A percentile compares a stretch with the other conserved stretches of the same genome.
Conservation (phyloP, 2,329 filamentous ascomycete genomes). For the Magnaporthales sp. region DNA sequence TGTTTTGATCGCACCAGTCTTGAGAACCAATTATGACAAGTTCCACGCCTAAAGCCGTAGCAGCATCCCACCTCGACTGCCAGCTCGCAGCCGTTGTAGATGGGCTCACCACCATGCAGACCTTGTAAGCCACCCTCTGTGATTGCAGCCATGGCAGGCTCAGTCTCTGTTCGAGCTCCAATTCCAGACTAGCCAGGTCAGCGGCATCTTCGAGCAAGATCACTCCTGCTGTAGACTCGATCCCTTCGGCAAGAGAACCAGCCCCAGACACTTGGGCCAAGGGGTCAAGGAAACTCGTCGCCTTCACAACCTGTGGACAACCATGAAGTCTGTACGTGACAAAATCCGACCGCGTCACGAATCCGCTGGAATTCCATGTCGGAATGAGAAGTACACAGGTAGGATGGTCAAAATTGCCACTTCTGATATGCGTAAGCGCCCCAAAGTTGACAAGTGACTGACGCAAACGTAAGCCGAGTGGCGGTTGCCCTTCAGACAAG, state of each 20-base stretch:
- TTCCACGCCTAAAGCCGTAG: not conserved
- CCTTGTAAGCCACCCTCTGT: not conserved
- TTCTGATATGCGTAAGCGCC: not conserved
- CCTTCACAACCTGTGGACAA: not conserved
- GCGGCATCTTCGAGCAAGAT: not conserved
- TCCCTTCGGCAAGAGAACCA: too few relatives aligned
- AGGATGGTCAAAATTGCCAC: not conserved
- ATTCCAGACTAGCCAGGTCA: not conserved
- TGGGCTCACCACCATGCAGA: not conserved
- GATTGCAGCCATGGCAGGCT: not conserved
- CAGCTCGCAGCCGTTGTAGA: not conserved
- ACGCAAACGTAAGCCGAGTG: not conserved
- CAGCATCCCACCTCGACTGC: not conserved
- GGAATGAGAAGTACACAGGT: not conserved
- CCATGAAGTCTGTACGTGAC: not conserved
- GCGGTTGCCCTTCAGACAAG: not conserved
- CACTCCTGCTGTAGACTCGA: too few relatives aligned
- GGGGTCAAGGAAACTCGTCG: not conserved
- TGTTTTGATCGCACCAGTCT: not conserved
- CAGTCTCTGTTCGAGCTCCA: not conserved
- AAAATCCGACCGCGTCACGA: not conserved
- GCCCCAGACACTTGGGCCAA: not conserved
- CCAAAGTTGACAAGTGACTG: not conserved
- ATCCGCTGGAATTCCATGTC: not conserved
- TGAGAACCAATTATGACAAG: not conserved